Evolutionary conservation across 805 yeast species (phyloP).

Genomic region (Yamadazyma scolyti): DNA sequence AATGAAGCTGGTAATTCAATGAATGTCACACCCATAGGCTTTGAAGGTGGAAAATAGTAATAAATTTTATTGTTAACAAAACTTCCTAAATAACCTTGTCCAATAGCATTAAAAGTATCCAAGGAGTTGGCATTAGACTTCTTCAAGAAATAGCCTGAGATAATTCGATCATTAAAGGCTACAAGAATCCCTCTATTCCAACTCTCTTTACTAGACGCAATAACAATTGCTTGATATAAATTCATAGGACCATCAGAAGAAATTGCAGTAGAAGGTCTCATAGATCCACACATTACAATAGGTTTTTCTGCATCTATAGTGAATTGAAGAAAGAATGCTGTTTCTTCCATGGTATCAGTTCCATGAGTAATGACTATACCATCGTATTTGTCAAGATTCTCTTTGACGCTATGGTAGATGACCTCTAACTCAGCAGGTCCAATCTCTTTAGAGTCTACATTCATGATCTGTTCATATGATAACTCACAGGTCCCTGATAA

Average conservation of each 20-base stretch:
- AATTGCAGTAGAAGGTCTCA: conserved; percentile 70
- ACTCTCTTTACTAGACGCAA: conserved; percentile 51
- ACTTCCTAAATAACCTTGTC: conserved; percentile 69
- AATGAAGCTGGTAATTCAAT: conserved; percentile 24
- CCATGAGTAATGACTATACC: conserved; percentile 70
- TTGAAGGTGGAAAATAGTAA: conserved; percentile 60
- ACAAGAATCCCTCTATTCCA: conserved; percentile 59
- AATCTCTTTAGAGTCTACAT: conserved; percentile 59
- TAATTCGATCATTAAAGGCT: conserved; percentile 63
- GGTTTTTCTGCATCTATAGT: conserved; percentile 46
- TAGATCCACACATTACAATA: conserved; percentile 66
- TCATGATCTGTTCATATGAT: conserved; percentile 60
- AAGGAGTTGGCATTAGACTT: conserved; percentile 68
- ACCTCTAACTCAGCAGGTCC: conserved; percentile 42
- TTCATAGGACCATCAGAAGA: conserved; percentile 75
- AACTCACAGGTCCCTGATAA: conserved; percentile 50
- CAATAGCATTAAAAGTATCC: conserved; percentile 64
- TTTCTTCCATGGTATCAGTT: conserved; percentile 68
- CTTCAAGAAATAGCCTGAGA: conserved; percentile 67
- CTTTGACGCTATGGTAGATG: conserved; percentile 44
- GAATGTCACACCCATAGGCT: conserved; percentile 47
- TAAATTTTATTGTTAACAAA: conserved; percentile 65
- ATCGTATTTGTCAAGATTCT: conserved; percentile 43
- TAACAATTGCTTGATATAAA: conserved; percentile 63
- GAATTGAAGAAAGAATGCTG: conserved; percentile 59